A percentile compares a stretch with the other conserved stretches of the same genome.
Conservation (phyloP, 2,329 filamentous ascomycete genomes). For the Botryotinia narcissicola region DNA sequence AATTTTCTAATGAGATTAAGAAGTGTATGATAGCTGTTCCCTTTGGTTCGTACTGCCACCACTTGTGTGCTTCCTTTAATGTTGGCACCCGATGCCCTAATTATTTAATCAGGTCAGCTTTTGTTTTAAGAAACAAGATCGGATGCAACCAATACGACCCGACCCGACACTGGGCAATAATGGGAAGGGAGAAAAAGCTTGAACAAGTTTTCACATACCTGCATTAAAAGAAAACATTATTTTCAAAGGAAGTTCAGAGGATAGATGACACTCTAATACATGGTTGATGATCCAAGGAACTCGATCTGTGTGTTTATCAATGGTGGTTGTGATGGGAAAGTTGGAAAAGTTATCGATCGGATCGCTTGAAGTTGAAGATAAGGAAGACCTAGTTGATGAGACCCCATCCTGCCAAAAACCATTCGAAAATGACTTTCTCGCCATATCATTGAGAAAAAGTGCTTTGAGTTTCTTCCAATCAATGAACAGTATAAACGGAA, state of each 20-base stretch:
- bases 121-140: not conserved
- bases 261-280: conserved; percentile 26
- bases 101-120: not conserved
- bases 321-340: conserved; percentile 19
- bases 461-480: not conserved
- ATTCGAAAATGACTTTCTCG: conserved; percentile 1
- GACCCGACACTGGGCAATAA: not conserved
- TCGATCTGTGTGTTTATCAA: conserved; percentile 12
- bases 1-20: conserved; percentile 26
- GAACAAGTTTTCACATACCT: conserved; percentile 25
- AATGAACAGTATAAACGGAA: not conserved
- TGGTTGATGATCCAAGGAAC: conserved; percentile 33
- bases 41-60: conserved; percentile 32
- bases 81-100: conserved; percentile 31
- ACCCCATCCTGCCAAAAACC: not conserved
- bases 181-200: not conserved
- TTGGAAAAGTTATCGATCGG: conserved; percentile 3
- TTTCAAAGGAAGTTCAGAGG: conserved; percentile 29
- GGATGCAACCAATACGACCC: too few relatives aligned
- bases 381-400: conserved; percentile 10
- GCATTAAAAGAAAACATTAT: conserved; percentile 37
- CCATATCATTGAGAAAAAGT: not conserved
- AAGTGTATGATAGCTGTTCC: conserved; percentile 30
- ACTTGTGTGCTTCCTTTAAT: conserved; percentile 30
- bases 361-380: conserved; percentile 3